Evolutionary conservation across 257 asterid species (phyloP).

Genomic region (Handroanthus guayacan): DNA sequence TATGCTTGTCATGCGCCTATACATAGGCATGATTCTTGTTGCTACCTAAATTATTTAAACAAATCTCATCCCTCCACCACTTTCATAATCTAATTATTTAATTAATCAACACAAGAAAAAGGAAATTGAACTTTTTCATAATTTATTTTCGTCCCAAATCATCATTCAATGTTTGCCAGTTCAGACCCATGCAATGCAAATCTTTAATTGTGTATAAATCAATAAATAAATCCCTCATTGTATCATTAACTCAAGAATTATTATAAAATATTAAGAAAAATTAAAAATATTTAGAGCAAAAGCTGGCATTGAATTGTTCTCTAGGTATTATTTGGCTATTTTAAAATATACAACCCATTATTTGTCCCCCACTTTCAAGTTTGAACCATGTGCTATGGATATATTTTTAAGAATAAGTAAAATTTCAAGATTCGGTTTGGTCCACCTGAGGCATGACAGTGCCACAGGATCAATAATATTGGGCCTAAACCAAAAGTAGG

Average conservation of each 20-base stretch:
- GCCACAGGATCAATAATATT: too few relatives aligned
- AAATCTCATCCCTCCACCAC: conserved; percentile 27
- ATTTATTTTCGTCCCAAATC: neutral
- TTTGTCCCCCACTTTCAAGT: neutral
- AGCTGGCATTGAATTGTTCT: conserved; percentile 37
- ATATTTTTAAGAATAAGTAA: neutral
- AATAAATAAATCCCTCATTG: conserved; percentile 5
- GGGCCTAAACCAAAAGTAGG: neutral
- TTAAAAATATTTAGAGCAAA: neutral
- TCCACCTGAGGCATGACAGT: too few relatives aligned
- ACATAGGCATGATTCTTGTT: conserved; percentile 22
- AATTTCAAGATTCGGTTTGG: neutral
- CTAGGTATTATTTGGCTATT: conserved; percentile 1
- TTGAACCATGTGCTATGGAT: conserved; percentile 25
- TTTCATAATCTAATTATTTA: neutral
- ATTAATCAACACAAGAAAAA: neutral
- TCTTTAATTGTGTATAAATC: conserved; percentile 3
- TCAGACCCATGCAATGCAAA: conserved; percentile 15
- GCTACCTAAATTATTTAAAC: conserved; percentile 28
- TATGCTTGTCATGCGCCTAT: conserved; percentile 19
- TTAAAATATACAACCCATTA: neutral
- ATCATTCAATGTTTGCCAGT: conserved; percentile 31
- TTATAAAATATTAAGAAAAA: neutral
- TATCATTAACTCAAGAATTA: neutral
- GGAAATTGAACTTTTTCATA: neutral